Evolutionary conservation across 1,139 yeast genomes (phyloP).

Genomic region (Zygosaccharomyces pseudobailii): DNA sequence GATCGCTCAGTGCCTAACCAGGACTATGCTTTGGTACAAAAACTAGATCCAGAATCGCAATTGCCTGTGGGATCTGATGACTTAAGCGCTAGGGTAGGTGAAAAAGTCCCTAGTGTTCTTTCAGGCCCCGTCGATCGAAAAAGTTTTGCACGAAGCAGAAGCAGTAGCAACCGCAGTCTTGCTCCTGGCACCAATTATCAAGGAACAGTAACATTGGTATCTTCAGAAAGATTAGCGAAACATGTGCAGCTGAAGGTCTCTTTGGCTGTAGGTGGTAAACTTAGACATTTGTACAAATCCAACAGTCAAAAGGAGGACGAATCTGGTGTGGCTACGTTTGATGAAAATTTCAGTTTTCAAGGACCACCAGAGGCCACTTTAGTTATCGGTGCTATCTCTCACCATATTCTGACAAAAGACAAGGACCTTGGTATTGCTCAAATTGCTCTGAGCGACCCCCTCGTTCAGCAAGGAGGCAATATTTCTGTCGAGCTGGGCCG

Average conservation of each 20-base stretch:
- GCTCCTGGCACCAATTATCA: slow-evolving; percentile 42
- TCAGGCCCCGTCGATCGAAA: slow-evolving; percentile 2
- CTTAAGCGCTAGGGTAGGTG: slow-evolving; percentile 10
- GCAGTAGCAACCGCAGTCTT: slow-evolving; percentile 37
- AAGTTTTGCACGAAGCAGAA: slow-evolving; percentile 14
- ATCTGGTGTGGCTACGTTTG: slow-evolving; percentile 49
- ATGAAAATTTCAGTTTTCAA: slow-evolving; percentile 64
- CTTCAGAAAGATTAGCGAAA: slow-evolving; percentile 36
- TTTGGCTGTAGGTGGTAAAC: slow-evolving; percentile 47
- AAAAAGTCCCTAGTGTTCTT: slow-evolving; percentile 13
- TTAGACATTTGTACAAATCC: slow-evolving; percentile 62
- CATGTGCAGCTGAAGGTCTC: slow-evolving; percentile 49
- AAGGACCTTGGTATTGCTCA: slow-evolving; percentile 56
- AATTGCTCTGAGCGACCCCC: slow-evolving; percentile 30
- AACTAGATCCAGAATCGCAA: slow-evolving; percentile 11
- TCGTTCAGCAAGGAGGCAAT: slow-evolving; percentile 29
- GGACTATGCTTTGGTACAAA: slow-evolving; percentile 25
- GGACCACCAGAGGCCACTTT: slow-evolving; percentile 58
- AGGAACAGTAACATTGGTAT: slow-evolving; percentile 51
- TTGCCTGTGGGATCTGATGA: slow-evolving; percentile 11
- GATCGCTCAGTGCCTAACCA: slow-evolving; percentile 31
- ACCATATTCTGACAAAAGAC: slow-evolving; percentile 71
- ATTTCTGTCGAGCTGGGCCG: slow-evolving; percentile 28
- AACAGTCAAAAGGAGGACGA: slow-evolving; percentile 51
- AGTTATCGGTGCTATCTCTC: slow-evolving; percentile 56